Evolutionary conservation across 306 rosid species (phyloP).

Genomic region (Acacia melanoxylon): DNA sequence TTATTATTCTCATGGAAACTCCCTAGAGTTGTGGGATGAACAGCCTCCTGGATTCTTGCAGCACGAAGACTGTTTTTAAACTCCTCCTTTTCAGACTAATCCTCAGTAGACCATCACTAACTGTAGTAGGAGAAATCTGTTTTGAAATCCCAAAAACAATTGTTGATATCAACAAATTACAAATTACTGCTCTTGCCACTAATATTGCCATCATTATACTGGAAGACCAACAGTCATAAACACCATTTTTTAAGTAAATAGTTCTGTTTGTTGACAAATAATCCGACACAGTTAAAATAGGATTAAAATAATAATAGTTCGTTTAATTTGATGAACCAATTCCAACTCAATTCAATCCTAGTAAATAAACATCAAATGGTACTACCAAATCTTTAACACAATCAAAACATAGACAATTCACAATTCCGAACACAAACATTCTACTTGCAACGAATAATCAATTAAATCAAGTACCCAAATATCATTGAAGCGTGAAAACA

Average conservation of each 20-base stretch:
- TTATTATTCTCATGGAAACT: background rate
- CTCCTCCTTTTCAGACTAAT: slow-evolving; percentile 38
- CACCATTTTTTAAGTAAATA: background rate
- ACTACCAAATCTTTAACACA: background rate
- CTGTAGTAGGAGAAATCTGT: slow-evolving; percentile 25
- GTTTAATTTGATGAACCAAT: too few relatives aligned
- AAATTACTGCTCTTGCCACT: background rate
- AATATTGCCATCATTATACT: background rate
- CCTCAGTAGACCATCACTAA: slow-evolving; percentile 40
- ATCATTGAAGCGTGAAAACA: slow-evolving; percentile 73
- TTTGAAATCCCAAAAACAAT: background rate
- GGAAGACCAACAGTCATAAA: background rate
- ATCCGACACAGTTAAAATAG: background rate
- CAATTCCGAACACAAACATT: background rate
- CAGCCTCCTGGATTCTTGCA: slow-evolving; percentile 37
- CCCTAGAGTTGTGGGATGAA: slow-evolving; percentile 4
- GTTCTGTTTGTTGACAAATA: background rate
- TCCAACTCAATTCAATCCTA: background rate
- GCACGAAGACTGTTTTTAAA: slow-evolving; percentile 36
- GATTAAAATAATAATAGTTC: background rate
- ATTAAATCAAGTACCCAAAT: slow-evolving; percentile 54
- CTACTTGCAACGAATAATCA: background rate
- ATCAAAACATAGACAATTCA: background rate
- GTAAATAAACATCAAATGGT: background rate
- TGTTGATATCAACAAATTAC: background rate